Evolutionary conservation across 1,284 basidiomycete genomes (phyloP).

Genomic region (Naganishia sp.): DNA sequence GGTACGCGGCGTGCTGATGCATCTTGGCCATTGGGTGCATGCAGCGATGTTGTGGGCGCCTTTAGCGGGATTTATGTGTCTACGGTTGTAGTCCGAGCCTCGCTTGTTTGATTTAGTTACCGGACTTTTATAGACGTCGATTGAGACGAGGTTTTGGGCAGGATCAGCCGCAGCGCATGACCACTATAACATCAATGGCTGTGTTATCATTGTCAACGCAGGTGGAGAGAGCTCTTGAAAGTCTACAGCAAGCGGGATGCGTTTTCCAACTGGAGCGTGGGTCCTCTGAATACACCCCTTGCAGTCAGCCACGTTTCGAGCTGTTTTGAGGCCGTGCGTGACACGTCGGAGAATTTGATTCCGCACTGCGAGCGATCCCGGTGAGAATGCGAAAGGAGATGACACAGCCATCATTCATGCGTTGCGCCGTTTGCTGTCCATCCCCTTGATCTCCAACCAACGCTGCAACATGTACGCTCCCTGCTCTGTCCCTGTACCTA

Average conservation of each 20-base stretch:
- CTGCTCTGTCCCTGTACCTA: background rate
- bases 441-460: background rate
- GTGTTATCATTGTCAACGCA: background rate
- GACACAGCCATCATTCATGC: background rate
- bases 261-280: no score
- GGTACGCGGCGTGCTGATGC: conserved; percentile 11
- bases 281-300: no score
- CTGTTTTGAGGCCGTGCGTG: background rate
- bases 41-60: conserved; percentile 9
- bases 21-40: conserved; percentile 20
- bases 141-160: conserved; percentile 3
- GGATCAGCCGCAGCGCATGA: background rate
- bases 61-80: background rate
- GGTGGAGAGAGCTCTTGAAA: no score
- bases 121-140: conserved; percentile 20
- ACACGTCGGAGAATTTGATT: conserved; percentile 1
- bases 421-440: background rate
- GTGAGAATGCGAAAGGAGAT: background rate
- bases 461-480: background rate
- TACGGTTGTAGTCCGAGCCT: conserved; percentile 17
- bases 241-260: no score
- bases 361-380: background rate
- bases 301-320: no score
- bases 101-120: conserved; percentile 2
- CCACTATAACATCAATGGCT: conserved; percentile 24